Evolutionary conservation across 495 filamentous ascomycete species (phyloP), one percentile per base, ranked within the genome.

Genomic region (Lasiosphaeria miniovina): DNA sequence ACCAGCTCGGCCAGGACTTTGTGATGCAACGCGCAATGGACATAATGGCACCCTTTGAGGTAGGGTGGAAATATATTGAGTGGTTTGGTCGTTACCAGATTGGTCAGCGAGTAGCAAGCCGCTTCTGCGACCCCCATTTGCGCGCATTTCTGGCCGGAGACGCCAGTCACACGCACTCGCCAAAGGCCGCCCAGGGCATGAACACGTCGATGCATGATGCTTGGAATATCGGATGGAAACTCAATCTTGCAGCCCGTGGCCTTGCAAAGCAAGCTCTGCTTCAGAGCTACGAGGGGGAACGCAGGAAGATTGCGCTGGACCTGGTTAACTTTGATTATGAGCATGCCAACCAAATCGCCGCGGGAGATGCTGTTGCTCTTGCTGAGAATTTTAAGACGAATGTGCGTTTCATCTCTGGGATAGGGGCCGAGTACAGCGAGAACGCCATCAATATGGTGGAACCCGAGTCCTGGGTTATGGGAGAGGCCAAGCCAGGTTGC

Each of bases 141-240:
- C 72, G 87, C 5, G 79, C 88, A 5, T 90, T 90, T 68, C 76
- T 91, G n/a, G 82, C 86, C 14, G 88, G 88, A 45, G 88, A 91
- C 63, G 88, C 88, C 10, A 82, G 83, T 40, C 88, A 91, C 70
- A 90, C 88, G 0, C 88, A 90, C 69, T 86, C 82, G 10, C 87
- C 88, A 12, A 90, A 90, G 68, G 86, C 87, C 9, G 89, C 86
- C 4, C 89, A 90, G 67, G 88, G 88, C n/a, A 88, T 88, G 85
- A 91, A 91, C 63, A 82, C 88, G 52, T 85, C 81, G 52, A 86
- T 91, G 84, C 87, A 89, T 63, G 89, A 93, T 67, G 80, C 84
- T 11, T 90, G 84, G 78, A 91, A 91, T 60, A 74, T 93, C 5
- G 85, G 80, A 10, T 93, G 89, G 89, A 91, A 91, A 66, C 75